Evolutionary conservation across 768 basidiomycete species (phyloP).

Genomic region (Suillus variegatus): DNA sequence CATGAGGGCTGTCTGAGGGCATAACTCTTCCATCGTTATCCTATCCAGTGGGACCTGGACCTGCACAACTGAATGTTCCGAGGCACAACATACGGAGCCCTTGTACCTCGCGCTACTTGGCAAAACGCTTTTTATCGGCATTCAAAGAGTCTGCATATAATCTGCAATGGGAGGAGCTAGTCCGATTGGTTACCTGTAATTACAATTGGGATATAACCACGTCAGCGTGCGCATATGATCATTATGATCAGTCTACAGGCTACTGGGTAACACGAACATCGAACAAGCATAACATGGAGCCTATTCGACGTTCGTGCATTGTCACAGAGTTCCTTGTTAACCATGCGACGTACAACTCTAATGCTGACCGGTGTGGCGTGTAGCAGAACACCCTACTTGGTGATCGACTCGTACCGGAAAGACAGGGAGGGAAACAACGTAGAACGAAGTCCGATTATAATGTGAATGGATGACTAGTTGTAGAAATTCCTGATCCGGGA

Average conservation of each 20-base stretch:
- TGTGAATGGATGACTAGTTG: slow-evolving; percentile 18
- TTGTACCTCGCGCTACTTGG: not conserved
- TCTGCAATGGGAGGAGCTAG: not conserved
- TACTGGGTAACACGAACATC: too few relatives aligned
- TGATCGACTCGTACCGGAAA: too few relatives aligned
- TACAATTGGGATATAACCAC: not conserved
- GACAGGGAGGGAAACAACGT: not conserved
- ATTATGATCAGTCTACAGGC: not conserved
- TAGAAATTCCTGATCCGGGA: slow-evolving; percentile 67
- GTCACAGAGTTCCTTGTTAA: too few relatives aligned
- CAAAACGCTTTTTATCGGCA: not conserved
- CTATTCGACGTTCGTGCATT: too few relatives aligned
- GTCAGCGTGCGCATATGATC: not conserved
- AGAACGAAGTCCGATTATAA: not conserved
- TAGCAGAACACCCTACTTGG: too few relatives aligned
- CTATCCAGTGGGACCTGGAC: not conserved
- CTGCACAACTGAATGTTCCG: not conserved
- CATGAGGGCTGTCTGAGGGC: not conserved
- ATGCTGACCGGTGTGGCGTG: too few relatives aligned
- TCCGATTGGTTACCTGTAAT: not conserved
- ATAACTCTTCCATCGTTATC: not conserved
- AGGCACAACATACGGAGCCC: not conserved
- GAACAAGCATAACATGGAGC: too few relatives aligned
- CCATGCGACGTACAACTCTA: too few relatives aligned
- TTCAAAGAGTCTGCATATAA: too few relatives aligned